Evolutionary conservation across 1,139 yeast species (phyloP).

Genomic region (Geotrichum candidum): DNA sequence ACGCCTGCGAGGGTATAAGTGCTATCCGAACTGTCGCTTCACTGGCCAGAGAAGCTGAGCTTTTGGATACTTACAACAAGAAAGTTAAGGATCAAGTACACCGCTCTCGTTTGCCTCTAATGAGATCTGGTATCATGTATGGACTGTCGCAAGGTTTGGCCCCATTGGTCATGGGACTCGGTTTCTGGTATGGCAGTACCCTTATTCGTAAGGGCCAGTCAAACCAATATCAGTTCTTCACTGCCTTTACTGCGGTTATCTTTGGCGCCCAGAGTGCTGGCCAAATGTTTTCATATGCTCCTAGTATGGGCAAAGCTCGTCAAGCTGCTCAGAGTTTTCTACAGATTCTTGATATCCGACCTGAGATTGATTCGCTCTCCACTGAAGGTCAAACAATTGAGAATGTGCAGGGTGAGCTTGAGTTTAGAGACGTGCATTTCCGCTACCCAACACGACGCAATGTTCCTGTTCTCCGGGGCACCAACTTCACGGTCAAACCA

Average conservation of each 20-base stretch:
- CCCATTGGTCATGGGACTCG: conserved; percentile 38
- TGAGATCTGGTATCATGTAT: conserved; percentile 31
- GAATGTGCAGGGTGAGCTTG: conserved; percentile 47
- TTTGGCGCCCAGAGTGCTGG: conserved; percentile 84
- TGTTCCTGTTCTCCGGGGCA: conserved; percentile 59
- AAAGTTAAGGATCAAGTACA: conserved; percentile 31
- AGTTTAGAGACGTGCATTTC: conserved; percentile 60
- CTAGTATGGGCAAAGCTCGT: conserved; percentile 49
- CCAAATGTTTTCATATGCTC: conserved; percentile 82
- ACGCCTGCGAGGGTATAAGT: conserved; percentile 36
- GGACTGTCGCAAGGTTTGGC: conserved; percentile 36
- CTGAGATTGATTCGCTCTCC: conserved; percentile 49
- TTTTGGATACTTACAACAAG: conserved; percentile 27
- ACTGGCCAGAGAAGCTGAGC: conserved; percentile 36
- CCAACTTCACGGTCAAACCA: conserved; percentile 58
- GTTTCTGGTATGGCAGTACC: conserved; percentile 39
- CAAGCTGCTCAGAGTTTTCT: conserved; percentile 73
- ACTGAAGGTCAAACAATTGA: conserved; percentile 44
- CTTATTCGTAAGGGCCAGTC: conserved; percentile 26
- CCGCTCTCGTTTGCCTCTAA: conserved; percentile 28
- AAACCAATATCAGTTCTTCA: conserved; percentile 32
- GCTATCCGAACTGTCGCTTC: conserved; percentile 38
- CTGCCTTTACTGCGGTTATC: conserved; percentile 46
- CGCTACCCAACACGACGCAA: conserved; percentile 81
- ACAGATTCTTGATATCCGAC: conserved; percentile 62